Evolutionary conservation across 139 green algal genomes (phyloP).

Genomic region (Pleodorina starrii): DNA sequence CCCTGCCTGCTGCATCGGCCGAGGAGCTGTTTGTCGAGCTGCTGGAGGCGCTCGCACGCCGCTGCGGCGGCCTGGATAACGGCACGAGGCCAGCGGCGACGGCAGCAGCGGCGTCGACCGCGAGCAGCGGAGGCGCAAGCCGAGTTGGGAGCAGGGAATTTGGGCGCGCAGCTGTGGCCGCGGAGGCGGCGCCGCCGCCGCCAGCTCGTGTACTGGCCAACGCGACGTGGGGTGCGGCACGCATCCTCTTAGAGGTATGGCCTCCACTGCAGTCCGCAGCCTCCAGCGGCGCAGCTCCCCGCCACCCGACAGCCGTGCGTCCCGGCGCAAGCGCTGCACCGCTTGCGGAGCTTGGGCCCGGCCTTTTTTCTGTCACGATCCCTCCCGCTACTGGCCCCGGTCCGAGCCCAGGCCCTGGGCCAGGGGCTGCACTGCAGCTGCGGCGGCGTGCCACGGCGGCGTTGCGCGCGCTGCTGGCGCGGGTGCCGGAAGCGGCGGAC

Average conservation of each 20-base stretch:
- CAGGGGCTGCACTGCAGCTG: too few species aligned
- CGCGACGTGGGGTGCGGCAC: background rate
- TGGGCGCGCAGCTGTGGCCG: background rate
- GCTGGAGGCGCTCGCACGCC: background rate
- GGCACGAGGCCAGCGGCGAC: background rate
- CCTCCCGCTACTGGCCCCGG: too few species aligned
- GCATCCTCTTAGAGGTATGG: background rate
- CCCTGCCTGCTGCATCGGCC: background rate
- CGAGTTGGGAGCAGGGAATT: too few species aligned
- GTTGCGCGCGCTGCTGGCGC: background rate
- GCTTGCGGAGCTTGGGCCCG: too few species aligned
- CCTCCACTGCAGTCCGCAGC: background rate
- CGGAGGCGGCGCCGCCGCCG: background rate
- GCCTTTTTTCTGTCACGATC: too few species aligned
- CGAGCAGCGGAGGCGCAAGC: background rate
- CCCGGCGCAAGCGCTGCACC: too few species aligned
- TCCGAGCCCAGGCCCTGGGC: too few species aligned
- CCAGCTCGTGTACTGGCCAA: constrained; percentile 30
- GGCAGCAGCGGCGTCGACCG: background rate
- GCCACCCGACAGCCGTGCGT: too few species aligned
- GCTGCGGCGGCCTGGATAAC: background rate
- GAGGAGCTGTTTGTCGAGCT: constrained; percentile 9
- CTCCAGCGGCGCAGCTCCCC: background rate
- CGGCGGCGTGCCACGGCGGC: background rate
- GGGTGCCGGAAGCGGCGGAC: background rate